Evolutionary conservation across 2,329 filamentous ascomycete genomes (phyloP).

Genomic region (Aspergillaceae sp.): DNA sequence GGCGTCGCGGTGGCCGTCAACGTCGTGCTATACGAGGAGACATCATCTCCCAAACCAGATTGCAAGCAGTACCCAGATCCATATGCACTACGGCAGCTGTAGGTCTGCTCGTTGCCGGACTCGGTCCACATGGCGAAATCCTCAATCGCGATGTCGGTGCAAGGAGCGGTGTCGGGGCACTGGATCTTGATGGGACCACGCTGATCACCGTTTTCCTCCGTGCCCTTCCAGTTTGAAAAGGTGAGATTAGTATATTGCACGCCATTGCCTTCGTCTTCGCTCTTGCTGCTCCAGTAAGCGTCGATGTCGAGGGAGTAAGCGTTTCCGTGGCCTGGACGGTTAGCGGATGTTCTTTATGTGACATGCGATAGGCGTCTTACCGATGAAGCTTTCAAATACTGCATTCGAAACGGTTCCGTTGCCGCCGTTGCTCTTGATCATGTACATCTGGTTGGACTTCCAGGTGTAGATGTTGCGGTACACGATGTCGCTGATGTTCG

Average conservation of each 20-base stretch:
- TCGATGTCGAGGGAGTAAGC: conserved; percentile 52
- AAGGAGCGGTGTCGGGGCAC: conserved; percentile 45
- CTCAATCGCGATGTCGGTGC: conserved; percentile 43
- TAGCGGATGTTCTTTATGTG: neutral
- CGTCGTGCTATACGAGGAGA: conserved; percentile 12
- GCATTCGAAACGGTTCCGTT: conserved; percentile 44
- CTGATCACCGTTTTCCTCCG: conserved; percentile 37
- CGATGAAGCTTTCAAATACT: conserved; percentile 50
- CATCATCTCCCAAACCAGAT: conserved; percentile 6
- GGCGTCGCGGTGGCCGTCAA: conserved; percentile 10
- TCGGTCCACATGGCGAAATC: conserved; percentile 44
- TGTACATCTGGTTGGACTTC: conserved; percentile 55
- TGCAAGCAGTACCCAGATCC: conserved; percentile 42
- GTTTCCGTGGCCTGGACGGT: conserved; percentile 44
- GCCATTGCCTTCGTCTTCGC: conserved; percentile 38
- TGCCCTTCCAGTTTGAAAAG: conserved; percentile 50
- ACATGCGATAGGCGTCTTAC: conserved; percentile 4
- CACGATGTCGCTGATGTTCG: conserved; percentile 43
- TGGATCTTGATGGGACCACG: conserved; percentile 48
- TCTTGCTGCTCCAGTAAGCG: conserved; percentile 44
- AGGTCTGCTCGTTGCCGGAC: conserved; percentile 18
- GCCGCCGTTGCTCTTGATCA: conserved; percentile 55
- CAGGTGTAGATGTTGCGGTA: conserved; percentile 53
- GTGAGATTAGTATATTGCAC: conserved; percentile 47
- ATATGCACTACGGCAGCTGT: conserved; percentile 44